Evolutionary conservation across 352 stramenopile genomes (phyloP), one percentile per base, ranked within the genome.

Genomic region (Ochromonadaceae sp.): DNA sequence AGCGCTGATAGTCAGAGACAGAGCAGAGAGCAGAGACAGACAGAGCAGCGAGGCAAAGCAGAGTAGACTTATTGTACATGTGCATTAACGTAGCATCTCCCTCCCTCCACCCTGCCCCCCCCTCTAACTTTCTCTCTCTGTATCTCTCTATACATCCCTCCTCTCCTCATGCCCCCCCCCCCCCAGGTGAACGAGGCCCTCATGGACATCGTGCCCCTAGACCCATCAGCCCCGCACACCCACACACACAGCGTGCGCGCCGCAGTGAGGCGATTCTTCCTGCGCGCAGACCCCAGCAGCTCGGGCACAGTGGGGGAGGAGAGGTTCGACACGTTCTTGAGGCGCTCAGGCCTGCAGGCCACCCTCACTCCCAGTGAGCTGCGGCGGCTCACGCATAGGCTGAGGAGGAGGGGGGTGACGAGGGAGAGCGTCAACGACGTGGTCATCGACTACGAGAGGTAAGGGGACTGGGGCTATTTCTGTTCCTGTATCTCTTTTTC

Each of bases 371-470:
- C 55, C 2, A 26, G 15, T 32, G 55, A 63, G 22, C 17, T 63
- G 30, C 34, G 55, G 5, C 4, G 35, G 20, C 28, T 63, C 12
- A 63, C 38, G 20, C 39, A 63, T 7, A 47, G 41, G 41, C 25
- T 63, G 15, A 47, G 41, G 20, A n/a, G 22, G 22, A 47, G 26
- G 28, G 15, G 12, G n/a, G n/a, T n/a, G n/a, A n/a, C n/a, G n/a
- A n/a, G n/a, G n/a, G n/a, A n/a, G n/a, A n/a, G n/a, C n/a, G n/a
- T n/a, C n/a, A n/a, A n/a, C n/a, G n/a, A n/a, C n/a, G n/a, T 41
- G 9, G 9, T 36, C 10, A 63, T 63, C 25, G 38, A 63, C 30
- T 63, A 63, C 30, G 55, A 63, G 28, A 63, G 41, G 55, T 63
- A 50, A n/a, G n/a, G n/a, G n/a, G n/a, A n/a, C n/a, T n/a, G n/a